phyloP scores from a whole-genome alignment of 2,329 filamentous ascomycete genomes.

The Hypoxylon sp. region DNA sequence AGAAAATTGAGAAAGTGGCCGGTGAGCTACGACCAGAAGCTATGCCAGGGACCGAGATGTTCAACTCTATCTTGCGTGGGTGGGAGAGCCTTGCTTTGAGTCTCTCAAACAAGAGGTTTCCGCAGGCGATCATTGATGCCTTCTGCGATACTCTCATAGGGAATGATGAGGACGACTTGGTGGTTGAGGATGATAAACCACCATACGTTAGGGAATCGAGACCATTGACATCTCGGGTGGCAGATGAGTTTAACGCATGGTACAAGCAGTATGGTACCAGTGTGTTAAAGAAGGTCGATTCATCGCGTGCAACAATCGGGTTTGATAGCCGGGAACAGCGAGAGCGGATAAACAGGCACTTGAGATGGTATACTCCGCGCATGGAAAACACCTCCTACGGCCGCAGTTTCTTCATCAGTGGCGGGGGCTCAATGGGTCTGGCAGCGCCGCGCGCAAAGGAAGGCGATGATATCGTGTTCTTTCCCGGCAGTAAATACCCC shows the following conservation, averaged over 20 bases:
- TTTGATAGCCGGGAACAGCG: background rate
- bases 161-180: slow-evolving; percentile 28
- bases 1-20: slow-evolving; percentile 27
- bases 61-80: slow-evolving; percentile 10
- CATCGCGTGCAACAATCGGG: background rate
- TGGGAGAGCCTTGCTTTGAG: slow-evolving; percentile 29
- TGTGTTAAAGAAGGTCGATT: slow-evolving; percentile 6
- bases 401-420: slow-evolving; percentile 33
- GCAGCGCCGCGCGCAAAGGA: slow-evolving; percentile 24
- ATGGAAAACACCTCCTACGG: slow-evolving; percentile 36
- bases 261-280: slow-evolving; percentile 24
- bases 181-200: slow-evolving; percentile 19
- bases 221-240: slow-evolving; percentile 5
- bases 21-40: slow-evolving; percentile 18
- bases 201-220: slow-evolving; percentile 25
- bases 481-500: slow-evolving; percentile 37
- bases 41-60: slow-evolving; percentile 11
- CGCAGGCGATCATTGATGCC: slow-evolving; percentile 25
- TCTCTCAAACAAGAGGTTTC: slow-evolving; percentile 26
- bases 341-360: background rate
- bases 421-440: slow-evolving; percentile 37
- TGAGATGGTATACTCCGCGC: slow-evolving; percentile 19
- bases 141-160: slow-evolving; percentile 36
- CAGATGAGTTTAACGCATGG: slow-evolving; percentile 26
- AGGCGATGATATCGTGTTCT: slow-evolving; percentile 33